Conservation (phyloP, 2,329 filamentous ascomycete species). For the Aspergillus fumigatiaffinis region DNA sequence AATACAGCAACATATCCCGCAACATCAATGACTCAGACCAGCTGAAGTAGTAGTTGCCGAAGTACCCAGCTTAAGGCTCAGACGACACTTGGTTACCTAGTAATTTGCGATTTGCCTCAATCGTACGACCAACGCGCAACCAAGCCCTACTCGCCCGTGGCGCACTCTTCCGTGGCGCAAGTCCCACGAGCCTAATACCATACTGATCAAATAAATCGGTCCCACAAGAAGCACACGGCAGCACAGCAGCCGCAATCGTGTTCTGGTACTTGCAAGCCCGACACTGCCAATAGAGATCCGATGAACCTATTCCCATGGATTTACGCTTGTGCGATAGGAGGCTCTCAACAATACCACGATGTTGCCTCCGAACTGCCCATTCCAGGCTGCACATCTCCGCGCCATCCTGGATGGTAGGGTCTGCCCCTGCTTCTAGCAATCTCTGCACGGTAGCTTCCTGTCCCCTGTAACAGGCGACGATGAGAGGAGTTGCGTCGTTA, state of each 20-base stretch:
- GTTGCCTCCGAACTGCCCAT: background rate
- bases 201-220: background rate
- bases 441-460: background rate
- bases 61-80: background rate
- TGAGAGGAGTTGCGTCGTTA: background rate
- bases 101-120: no score
- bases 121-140: background rate
- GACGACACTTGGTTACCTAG: background rate
- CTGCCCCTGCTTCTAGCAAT: background rate
- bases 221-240: background rate
- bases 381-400: background rate
- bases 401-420: background rate
- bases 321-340: background rate
- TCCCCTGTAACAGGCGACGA: background rate
- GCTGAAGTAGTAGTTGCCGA: background rate
- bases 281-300: background rate
- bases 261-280: background rate
- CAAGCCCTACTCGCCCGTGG: background rate
- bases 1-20: no score
- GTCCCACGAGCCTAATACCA: background rate
- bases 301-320: background rate
- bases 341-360: background rate
- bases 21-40: background rate
- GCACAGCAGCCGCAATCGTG: background rate
- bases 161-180: no score